A percentile compares a stretch with the other conserved stretches of the same genome.
phyloP scores from a whole-genome alignment of 768 basidiomycete genomes.

The Scleroderma citrinum region DNA sequence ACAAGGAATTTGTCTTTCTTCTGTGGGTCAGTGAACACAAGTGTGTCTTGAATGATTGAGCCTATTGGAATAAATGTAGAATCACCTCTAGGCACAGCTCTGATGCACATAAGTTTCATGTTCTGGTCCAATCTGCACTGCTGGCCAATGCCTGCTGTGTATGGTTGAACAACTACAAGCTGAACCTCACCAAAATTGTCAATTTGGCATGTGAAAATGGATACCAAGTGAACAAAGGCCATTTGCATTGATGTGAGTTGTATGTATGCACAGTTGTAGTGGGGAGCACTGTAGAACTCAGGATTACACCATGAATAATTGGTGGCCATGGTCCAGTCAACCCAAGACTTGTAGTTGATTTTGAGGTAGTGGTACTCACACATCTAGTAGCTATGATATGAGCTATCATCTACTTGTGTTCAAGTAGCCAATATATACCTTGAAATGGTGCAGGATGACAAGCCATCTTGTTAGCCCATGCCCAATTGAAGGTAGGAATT shows the following conservation, averaged over 20 bases:
- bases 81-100: background rate
- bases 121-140: slow-evolving; percentile 17
- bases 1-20: slow-evolving; percentile 18
- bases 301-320: slow-evolving; percentile 28
- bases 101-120: slow-evolving; percentile 15
- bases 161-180: slow-evolving; percentile 16
- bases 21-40: slow-evolving; percentile 12
- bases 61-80: slow-evolving; percentile 18
- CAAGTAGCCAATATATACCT: too few species aligned
- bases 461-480: slow-evolving; percentile 1
- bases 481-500: background rate
- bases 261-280: slow-evolving; percentile 25
- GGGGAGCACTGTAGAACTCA: slow-evolving; percentile 21
- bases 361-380: slow-evolving; percentile 21
- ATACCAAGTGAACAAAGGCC: slow-evolving; percentile 15
- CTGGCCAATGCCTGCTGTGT: slow-evolving; percentile 1
- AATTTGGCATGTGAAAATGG: slow-evolving; percentile 16
- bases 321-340: slow-evolving; percentile 22
- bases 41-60: slow-evolving; percentile 28
- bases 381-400: slow-evolving; percentile 12
- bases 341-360: slow-evolving; percentile 22
- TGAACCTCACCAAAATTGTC: slow-evolving; percentile 1
- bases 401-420: too few species aligned
- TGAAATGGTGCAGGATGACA: background rate
- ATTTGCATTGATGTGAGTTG: slow-evolving; percentile 4